A percentile compares a stretch with the other conserved stretches of the same genome.
phyloP scores from a whole-genome alignment of 441 rosid species.

The Mallotus japonicus region DNA sequence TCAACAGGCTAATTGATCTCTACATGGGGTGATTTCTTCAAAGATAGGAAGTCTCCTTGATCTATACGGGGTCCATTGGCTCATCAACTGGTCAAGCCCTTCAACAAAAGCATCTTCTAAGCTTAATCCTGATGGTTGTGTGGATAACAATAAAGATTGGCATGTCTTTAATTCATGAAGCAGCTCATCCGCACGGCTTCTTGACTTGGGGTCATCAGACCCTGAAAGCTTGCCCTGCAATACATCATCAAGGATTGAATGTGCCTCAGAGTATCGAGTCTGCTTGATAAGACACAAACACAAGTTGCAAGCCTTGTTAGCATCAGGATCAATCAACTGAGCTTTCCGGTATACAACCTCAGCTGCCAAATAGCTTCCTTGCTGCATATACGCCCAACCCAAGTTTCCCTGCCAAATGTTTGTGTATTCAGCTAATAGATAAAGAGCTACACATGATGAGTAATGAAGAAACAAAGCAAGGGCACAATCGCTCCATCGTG shows the following conservation, averaged over 20 bases:
- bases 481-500: neutral
- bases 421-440: neutral
- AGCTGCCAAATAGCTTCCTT: slow-evolving; percentile 65
- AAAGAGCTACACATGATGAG: neutral
- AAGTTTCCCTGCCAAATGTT: slow-evolving; percentile 57
- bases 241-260: slow-evolving; percentile 40
- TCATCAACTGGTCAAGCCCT: slow-evolving; percentile 52
- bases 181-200: slow-evolving; percentile 61
- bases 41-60: slow-evolving; percentile 87
- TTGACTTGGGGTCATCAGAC: slow-evolving; percentile 51
- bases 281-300: slow-evolving; percentile 72
- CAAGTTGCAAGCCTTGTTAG: slow-evolving; percentile 75
- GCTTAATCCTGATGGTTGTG: slow-evolving; percentile 35
- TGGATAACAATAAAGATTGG: slow-evolving; percentile 14
- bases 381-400: slow-evolving; percentile 99
- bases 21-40: slow-evolving; percentile 65
- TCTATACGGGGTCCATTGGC: slow-evolving; percentile 45
- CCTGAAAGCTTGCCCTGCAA: slow-evolving; percentile 46
- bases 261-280: slow-evolving; percentile 50
- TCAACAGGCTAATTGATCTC: slow-evolving; percentile 64
- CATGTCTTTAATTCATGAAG: slow-evolving; percentile 39
- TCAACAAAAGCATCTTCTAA: slow-evolving; percentile 39
- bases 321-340: slow-evolving; percentile 67
- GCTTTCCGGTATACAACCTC: slow-evolving; percentile 80
- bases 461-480: too few relatives aligned